Evolutionary conservation across 352 stramenopile species (phyloP).

Genomic region (Pythium guiyangense): DNA sequence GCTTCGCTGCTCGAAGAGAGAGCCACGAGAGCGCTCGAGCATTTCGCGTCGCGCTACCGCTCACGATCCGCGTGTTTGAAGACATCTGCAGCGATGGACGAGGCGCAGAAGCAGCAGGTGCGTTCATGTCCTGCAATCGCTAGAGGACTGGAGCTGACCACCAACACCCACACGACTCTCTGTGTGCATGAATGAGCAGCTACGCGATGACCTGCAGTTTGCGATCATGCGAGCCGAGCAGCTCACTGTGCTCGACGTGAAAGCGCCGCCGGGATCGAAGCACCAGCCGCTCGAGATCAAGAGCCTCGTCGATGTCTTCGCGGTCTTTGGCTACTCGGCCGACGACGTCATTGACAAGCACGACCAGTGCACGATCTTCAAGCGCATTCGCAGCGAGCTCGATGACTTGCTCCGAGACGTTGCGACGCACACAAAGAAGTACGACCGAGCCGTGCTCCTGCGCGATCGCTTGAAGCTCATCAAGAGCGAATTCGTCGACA

Average conservation of each 20-base stretch:
- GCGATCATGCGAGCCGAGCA: slow-evolving; percentile 64
- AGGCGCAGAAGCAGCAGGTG: slow-evolving; percentile 56
- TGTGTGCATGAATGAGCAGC: slow-evolving; percentile 19
- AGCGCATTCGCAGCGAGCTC: slow-evolving; percentile 47
- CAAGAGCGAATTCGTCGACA: slow-evolving; percentile 63
- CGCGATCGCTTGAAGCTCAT: slow-evolving; percentile 57
- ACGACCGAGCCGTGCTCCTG: slow-evolving; percentile 63
- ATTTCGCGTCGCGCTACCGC: too few species aligned
- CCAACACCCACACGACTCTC: too few species aligned
- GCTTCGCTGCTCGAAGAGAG: too few species aligned
- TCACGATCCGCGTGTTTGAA: too few species aligned
- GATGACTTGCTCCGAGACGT: slow-evolving; percentile 52
- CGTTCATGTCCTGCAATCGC: slow-evolving; percentile 2
- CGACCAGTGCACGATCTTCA: slow-evolving; percentile 72
- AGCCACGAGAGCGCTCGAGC: too few species aligned
- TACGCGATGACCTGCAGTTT: slow-evolving; percentile 70
- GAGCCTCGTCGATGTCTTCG: slow-evolving; percentile 59
- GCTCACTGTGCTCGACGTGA: slow-evolving; percentile 37
- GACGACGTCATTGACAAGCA: slow-evolving; percentile 69
- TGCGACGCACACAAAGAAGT: slow-evolving; percentile 56
- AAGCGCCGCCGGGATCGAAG: slow-evolving; percentile 27
- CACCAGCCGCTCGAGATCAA: slow-evolving; percentile 65
- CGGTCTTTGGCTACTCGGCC: slow-evolving; percentile 53
- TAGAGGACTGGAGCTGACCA: too few species aligned
- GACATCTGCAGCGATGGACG: slow-evolving; percentile 45